Conservation (phyloP, 1,284 basidiomycete species). For the Sanghuangporus baumii region DNA sequence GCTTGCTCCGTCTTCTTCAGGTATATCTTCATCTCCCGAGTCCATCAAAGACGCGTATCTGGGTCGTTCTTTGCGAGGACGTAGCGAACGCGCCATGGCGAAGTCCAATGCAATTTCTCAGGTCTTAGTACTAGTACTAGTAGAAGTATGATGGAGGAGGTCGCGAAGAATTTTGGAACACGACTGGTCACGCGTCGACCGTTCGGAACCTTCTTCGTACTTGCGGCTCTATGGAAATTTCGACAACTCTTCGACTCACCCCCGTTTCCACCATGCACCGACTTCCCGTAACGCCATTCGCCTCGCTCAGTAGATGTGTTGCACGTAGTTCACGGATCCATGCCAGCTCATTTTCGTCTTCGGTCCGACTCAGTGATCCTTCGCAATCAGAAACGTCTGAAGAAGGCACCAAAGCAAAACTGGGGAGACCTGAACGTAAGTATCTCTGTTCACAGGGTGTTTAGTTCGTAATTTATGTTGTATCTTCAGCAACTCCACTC, state of each 20-base stretch:
- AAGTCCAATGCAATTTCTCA: not conserved
- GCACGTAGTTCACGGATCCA: not conserved
- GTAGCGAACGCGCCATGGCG: constrained; percentile 36
- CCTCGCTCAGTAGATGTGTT: not conserved
- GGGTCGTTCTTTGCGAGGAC: constrained; percentile 37
- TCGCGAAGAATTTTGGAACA: not conserved
- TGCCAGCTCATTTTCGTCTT: not conserved
- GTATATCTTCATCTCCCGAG: constrained; percentile 18
- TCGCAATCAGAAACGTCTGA: not conserved
- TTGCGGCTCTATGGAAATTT: not conserved
- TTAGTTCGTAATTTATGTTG: not conserved
- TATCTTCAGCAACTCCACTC: constrained; percentile 22
- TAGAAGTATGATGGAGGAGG: too few relatives aligned
- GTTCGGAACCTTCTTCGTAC: too few relatives aligned
- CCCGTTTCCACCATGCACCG: not conserved
- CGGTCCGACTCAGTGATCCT: not conserved
- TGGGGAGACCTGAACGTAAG: constrained; percentile 9
- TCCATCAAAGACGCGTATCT: constrained; percentile 30
- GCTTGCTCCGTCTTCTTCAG: constrained; percentile 25
- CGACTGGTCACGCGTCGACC: not conserved
- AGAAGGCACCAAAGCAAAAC: not conserved
- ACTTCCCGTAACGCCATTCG: too few relatives aligned
- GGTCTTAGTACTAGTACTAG: not conserved
- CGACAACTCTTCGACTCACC: not conserved
- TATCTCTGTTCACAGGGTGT: not conserved